Percentiles rank a stretch among this genome's conserved stretches.
phyloP scores from a whole-genome alignment of 2,329 filamentous ascomycete species.

The Calonectria crousiana region DNA sequence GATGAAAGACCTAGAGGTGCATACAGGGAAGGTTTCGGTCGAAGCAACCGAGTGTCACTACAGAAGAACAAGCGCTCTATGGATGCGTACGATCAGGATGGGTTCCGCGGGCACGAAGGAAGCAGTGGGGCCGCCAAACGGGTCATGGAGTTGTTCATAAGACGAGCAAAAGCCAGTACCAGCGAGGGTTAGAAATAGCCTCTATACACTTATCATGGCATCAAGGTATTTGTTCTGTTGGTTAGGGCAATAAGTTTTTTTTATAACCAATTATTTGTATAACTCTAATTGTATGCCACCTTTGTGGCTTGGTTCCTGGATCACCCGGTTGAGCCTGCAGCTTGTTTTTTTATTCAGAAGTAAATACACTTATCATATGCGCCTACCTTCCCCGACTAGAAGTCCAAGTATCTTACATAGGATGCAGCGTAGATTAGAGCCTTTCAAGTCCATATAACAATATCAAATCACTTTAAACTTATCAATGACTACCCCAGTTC shows the following conservation, averaged over 20 bases:
- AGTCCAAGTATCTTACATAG: neutral
- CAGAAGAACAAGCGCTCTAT: conserved; percentile 91
- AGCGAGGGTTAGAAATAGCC: neutral
- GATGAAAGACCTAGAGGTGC: no score
- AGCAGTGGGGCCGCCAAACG: neutral
- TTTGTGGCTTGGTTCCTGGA: no score
- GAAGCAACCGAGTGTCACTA: conserved; percentile 69
- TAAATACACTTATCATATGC: neutral
- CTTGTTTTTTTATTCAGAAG: no score
- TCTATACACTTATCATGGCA: neutral
- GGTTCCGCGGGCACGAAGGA: conserved; percentile 68
- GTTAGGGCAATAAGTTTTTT: no score
- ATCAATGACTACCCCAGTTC: neutral
- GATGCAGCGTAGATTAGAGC: neutral
- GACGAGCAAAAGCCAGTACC: neutral
- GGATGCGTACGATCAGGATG: conserved; percentile 86
- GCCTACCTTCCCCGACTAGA: neutral
- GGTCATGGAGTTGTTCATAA: neutral
- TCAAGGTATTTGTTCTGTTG: no score
- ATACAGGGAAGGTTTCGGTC: conserved; percentile 9
- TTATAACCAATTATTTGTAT: no score
- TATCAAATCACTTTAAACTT: neutral
- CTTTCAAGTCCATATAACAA: neutral
- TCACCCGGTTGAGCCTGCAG: no score
- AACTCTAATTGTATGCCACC: no score